Evolutionary conservation across 2,329 filamentous ascomycete species (phyloP).

Genomic region (Pseudodiploospora longispora): DNA sequence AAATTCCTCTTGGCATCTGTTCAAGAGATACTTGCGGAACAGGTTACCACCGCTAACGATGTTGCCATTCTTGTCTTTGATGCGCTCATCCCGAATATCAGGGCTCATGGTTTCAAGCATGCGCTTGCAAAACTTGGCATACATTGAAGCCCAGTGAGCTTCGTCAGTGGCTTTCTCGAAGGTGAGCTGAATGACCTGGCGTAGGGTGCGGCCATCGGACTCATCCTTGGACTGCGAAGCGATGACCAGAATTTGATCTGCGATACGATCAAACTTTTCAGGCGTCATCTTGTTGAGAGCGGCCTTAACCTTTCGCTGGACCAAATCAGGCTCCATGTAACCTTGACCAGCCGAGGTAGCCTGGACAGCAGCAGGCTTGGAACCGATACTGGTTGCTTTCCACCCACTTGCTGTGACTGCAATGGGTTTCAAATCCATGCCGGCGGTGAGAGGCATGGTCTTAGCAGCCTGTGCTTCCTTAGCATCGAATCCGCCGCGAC

Average conservation of each 20-base stretch:
- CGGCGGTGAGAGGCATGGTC: slow-evolving; percentile 84
- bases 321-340: slow-evolving; percentile 80
- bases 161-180: slow-evolving; percentile 99
- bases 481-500: slow-evolving; percentile 45
- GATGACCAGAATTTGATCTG: slow-evolving; percentile 86
- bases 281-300: slow-evolving; percentile 99
- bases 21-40: slow-evolving; percentile 97
- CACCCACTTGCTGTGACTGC: slow-evolving; percentile 67
- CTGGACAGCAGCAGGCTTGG: slow-evolving; percentile 26
- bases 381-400: slow-evolving; percentile 71
- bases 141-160: slow-evolving; percentile 97
- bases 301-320: slow-evolving; percentile 98
- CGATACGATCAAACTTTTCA: slow-evolving; percentile 95
- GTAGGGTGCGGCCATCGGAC: slow-evolving; percentile 83
- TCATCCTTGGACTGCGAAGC: slow-evolving; percentile 94
- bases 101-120: slow-evolving; percentile 95
- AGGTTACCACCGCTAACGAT: slow-evolving; percentile 86
- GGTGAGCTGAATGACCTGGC: slow-evolving; percentile 96
- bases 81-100: slow-evolving; percentile 91
- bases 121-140: slow-evolving; percentile 94
- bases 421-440: slow-evolving; percentile 74
- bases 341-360: slow-evolving; percentile 34
- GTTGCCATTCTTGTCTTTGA: slow-evolving; percentile 81
- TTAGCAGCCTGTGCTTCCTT: slow-evolving; percentile 68
- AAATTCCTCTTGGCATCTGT: slow-evolving; percentile 97